Evolutionary conservation across 305 asterid genomes (phyloP).

Genomic region (Solanum hybrid): DNA sequence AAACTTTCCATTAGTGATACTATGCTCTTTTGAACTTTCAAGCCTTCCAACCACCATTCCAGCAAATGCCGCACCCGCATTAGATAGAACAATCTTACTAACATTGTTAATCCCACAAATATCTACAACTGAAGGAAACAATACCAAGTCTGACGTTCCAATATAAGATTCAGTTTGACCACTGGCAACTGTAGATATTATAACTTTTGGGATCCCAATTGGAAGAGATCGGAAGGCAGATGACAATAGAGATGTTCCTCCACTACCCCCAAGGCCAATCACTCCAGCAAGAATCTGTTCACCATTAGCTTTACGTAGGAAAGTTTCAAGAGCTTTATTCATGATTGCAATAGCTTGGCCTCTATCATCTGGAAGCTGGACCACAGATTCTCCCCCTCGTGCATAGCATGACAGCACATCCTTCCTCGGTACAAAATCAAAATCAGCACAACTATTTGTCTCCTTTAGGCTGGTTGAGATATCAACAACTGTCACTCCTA

Average conservation of each 20-base stretch:
- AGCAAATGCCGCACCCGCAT: constrained; percentile 80
- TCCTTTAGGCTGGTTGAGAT: constrained; percentile 47
- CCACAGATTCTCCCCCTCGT: constrained; percentile 15
- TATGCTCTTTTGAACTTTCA: constrained; percentile 23
- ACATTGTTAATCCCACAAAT: constrained; percentile 87
- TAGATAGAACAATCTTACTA: constrained; percentile 58
- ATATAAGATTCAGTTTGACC: constrained; percentile 86
- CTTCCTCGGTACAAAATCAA: constrained; percentile 52
- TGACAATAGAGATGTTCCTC: constrained; percentile 84
- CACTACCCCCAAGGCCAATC: constrained; percentile 92
- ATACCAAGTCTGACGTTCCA: constrained; percentile 89
- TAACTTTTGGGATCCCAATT: constrained; percentile 70
- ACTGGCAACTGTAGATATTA: constrained; percentile 87
- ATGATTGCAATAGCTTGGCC: constrained; percentile 63
- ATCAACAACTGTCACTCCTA: constrained; percentile 64
- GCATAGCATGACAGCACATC: constrained; percentile 52
- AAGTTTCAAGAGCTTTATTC: constrained; percentile 48
- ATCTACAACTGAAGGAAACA: constrained; percentile 95
- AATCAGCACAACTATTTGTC: constrained; percentile 42
- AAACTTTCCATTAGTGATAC: constrained; percentile 25
- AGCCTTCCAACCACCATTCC: constrained; percentile 71
- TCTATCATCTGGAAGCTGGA: constrained; percentile 63
- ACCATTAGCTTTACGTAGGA: constrained; percentile 35
- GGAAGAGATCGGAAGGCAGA: constrained; percentile 83
- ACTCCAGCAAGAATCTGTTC: constrained; percentile 58